A percentile compares a stretch with the other conserved stretches of the same genome.
Conservation (phyloP, 371 early-diverging fungal genomes). For the Rhizomucor pusillus region DNA sequence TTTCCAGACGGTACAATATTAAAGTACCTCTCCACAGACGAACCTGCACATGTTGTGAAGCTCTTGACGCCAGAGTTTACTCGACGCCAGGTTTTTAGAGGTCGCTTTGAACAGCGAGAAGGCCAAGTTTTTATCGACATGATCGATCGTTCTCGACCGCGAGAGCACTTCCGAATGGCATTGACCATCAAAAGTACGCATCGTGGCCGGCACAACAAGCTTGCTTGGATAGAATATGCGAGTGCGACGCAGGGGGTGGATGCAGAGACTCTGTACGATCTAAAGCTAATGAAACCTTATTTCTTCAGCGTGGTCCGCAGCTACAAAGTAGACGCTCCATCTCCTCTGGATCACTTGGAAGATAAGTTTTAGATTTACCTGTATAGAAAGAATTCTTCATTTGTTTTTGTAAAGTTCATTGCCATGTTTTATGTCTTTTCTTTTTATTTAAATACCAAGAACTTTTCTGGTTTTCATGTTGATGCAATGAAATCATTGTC, state of each 20-base stretch:
- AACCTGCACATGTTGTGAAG: conserved; percentile 47
- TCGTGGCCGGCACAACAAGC: conserved; percentile 66
- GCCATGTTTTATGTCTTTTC: no score
- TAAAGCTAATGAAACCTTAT: conserved; percentile 41
- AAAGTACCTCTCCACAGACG: conserved; percentile 51
- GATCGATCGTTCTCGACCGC: conserved; percentile 30
- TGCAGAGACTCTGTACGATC: conserved; percentile 27
- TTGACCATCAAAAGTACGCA: conserved; percentile 51
- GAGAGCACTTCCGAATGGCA: conserved; percentile 38
- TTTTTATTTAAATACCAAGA: no score
- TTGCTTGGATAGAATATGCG: conserved; percentile 57
- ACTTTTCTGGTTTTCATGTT: no score
- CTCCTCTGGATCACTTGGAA: no score
- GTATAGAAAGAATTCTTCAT: no score
- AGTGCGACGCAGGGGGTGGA: conserved; percentile 22
- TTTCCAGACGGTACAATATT: conserved; percentile 54
- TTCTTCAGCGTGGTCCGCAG: conserved; percentile 44
- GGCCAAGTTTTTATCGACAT: conserved; percentile 25
- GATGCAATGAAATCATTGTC: no score
- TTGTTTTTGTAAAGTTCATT: no score
- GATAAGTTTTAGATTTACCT: no score
- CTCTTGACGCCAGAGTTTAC: conserved; percentile 23
- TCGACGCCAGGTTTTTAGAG: conserved; percentile 45
- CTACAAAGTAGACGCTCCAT: conserved; percentile 9
- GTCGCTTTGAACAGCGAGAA: conserved; percentile 34